A percentile compares a stretch with the other conserved stretches of the same genome.
Conservation (phyloP, 1,284 basidiomycete species). For the Pyrrhoderma noxium region DNA sequence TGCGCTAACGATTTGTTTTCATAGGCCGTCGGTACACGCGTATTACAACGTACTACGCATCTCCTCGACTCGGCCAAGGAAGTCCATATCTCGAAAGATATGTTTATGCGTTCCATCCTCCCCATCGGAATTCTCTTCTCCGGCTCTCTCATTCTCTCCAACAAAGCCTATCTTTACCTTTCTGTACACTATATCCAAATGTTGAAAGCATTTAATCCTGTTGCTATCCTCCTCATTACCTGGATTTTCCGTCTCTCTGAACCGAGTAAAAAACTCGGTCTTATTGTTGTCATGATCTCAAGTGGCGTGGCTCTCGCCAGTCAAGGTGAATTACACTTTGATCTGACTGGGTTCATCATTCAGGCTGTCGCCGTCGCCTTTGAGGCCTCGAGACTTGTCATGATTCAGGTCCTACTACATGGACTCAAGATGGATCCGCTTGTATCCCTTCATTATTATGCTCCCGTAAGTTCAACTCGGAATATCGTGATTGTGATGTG, state of each 20-base stretch:
- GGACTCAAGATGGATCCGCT: conserved; percentile 97
- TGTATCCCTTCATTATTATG: conserved; percentile 93
- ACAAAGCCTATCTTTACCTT: conserved; percentile 91
- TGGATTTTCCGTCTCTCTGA: conserved; percentile 88
- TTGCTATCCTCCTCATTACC: conserved; percentile 92
- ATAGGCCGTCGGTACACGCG: conserved; percentile 82
- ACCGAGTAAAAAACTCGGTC: conserved; percentile 70
- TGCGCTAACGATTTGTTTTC: neutral
- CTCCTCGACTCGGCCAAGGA: conserved; percentile 89
- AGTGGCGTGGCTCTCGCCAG: conserved; percentile 84
- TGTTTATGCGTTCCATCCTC: conserved; percentile 83
- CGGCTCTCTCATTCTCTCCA: conserved; percentile 85
- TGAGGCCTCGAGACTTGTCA: conserved; percentile 86
- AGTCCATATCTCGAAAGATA: conserved; percentile 75
- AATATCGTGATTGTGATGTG: too few species aligned
- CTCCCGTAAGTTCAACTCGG: conserved; percentile 43
- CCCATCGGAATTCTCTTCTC: conserved; percentile 93
- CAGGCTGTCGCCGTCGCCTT: conserved; percentile 83
- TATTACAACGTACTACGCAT: conserved; percentile 82
- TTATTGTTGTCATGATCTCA: conserved; percentile 92
- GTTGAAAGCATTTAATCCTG: conserved; percentile 98
- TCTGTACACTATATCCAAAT: conserved; percentile 95
- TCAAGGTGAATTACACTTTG: conserved; percentile 82
- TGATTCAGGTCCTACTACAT: conserved; percentile 94
- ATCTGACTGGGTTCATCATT: conserved; percentile 79